phyloP scores from a whole-genome alignment of 805 yeast genomes.

The Geotrichum ghanense region DNA sequence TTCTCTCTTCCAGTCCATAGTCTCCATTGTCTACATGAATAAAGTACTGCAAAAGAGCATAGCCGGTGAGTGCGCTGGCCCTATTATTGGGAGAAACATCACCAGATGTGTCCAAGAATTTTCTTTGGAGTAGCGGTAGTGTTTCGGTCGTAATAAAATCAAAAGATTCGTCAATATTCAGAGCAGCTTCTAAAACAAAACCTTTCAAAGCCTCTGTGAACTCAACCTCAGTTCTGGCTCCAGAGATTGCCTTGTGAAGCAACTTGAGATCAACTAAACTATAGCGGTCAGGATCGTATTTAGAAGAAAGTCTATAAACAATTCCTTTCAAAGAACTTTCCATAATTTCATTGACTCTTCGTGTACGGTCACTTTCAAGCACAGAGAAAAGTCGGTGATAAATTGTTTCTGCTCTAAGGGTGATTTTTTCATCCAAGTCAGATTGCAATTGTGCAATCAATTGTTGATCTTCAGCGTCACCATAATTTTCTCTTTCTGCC shows the following conservation, averaged over 20 bases:
- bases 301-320: constrained; percentile 18
- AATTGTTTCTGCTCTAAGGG: constrained; percentile 10
- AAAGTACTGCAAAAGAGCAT: constrained; percentile 21
- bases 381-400: constrained; percentile 16
- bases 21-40: constrained; percentile 25
- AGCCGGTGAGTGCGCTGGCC: constrained; percentile 19
- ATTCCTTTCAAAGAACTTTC: constrained; percentile 23
- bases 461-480: constrained; percentile 8
- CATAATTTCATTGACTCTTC: constrained; percentile 21
- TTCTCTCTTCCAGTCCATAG: constrained; percentile 20
- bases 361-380: constrained; percentile 20
- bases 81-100: constrained; percentile 7
- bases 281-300: constrained; percentile 23
- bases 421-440: constrained; percentile 4
- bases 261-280: constrained; percentile 10
- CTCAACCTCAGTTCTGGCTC: constrained; percentile 22
- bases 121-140: constrained; percentile 12
- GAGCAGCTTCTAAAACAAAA: constrained; percentile 16
- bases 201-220: constrained; percentile 22
- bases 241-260: constrained; percentile 16
- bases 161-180: constrained; percentile 17
- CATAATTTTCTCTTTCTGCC: not conserved
- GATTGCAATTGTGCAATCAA: constrained; percentile 14
- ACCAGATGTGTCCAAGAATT: constrained; percentile 9
- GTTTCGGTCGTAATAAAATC: constrained; percentile 10